phyloP scores from a whole-genome alignment of 2,329 filamentous ascomycete genomes.

The Verruconis gallopava region DNA sequence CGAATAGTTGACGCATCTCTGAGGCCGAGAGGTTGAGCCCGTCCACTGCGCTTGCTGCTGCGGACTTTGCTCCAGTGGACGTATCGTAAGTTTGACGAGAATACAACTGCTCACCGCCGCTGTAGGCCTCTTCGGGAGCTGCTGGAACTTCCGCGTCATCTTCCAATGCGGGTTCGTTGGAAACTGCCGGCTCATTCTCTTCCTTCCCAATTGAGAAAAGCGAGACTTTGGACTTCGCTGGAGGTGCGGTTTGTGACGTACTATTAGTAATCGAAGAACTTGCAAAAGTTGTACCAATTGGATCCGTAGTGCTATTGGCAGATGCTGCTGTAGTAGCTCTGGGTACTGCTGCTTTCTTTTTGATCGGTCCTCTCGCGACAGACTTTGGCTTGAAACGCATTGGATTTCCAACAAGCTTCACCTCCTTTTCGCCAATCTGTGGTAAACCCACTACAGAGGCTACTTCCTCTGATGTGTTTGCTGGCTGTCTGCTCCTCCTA shows the following conservation, averaged over 20 bases:
- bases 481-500: slow-evolving; percentile 14
- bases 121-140: not conserved
- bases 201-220: slow-evolving; percentile 51
- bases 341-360: slow-evolving; percentile 42
- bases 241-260: slow-evolving; percentile 14
- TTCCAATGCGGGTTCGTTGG: slow-evolving; percentile 5
- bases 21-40: slow-evolving; percentile 61
- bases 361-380: slow-evolving; percentile 60
- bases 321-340: slow-evolving; percentile 13
- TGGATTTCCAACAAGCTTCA: slow-evolving; percentile 62
- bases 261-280: slow-evolving; percentile 12
- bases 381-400: slow-evolving; percentile 85
- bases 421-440: slow-evolving; percentile 39
- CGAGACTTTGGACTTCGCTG: slow-evolving; percentile 47
- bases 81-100: not conserved
- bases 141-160: slow-evolving; percentile 9
- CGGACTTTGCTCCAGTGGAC: slow-evolving; percentile 11
- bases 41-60: slow-evolving; percentile 24
- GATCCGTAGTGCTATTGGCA: slow-evolving; percentile 6
- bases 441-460: slow-evolving; percentile 21
- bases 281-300: slow-evolving; percentile 14
- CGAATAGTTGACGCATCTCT: slow-evolving; percentile 73
- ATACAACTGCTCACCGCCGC: not conserved
- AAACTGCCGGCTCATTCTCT: slow-evolving; percentile 17
- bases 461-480: slow-evolving; percentile 18